phyloP scores from a whole-genome alignment of 208 protist species.

The Leishmania aethiopica region DNA sequence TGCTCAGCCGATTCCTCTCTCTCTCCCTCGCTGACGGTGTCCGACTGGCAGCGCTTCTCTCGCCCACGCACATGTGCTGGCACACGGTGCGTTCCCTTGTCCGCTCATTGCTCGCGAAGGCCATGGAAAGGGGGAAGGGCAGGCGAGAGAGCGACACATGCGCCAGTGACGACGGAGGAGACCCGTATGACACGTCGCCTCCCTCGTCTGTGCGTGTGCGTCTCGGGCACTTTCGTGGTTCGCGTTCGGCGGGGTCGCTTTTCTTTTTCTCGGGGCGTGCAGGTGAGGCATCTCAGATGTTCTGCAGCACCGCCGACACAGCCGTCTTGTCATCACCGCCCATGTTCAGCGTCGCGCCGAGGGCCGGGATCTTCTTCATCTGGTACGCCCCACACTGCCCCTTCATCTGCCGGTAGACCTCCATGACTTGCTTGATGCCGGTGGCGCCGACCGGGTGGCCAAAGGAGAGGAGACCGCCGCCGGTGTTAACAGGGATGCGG shows the following conservation, averaged over 20 bases:
- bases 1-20: background rate
- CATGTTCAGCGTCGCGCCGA: conserved; percentile 93
- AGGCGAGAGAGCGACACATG: background rate
- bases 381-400: conserved; percentile 90
- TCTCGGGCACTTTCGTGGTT: background rate
- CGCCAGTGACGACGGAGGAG: too few species aligned
- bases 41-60: background rate
- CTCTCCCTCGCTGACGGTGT: background rate
- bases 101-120: background rate
- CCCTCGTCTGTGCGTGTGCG: background rate
- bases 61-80: background rate
- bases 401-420: conserved; percentile 95
- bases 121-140: background rate
- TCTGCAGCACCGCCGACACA: conserved; percentile 83
- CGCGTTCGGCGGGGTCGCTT: background rate
- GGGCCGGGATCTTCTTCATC: conserved; percentile 72
- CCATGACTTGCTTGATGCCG: conserved; percentile 92
- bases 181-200: background rate
- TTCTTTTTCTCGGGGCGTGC: background rate
- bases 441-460: conserved; percentile 92
- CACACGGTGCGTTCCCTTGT: background rate
- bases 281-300: conserved; percentile 49
- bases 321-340: conserved; percentile 93
- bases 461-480: conserved; percentile 90
- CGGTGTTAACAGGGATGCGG: conserved; percentile 90